phyloP scores from a whole-genome alignment of 2,329 filamentous ascomycete species.

The Alternaria burnsii region DNA sequence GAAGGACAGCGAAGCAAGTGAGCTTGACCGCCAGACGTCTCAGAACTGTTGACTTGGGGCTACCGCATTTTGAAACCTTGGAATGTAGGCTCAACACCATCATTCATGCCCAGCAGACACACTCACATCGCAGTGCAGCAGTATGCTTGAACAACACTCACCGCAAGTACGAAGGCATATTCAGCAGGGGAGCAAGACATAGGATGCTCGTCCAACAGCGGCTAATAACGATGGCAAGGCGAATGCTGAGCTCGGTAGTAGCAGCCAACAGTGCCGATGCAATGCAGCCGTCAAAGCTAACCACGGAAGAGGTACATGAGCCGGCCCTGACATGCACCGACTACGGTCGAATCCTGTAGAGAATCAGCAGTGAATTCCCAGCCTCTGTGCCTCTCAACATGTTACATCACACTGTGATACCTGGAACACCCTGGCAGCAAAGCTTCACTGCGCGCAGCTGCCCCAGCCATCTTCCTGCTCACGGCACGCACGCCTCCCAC shows the following conservation, averaged over 20 bases:
- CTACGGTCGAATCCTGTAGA: not conserved
- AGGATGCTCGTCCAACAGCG: not conserved
- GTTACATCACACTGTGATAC: constrained; percentile 3
- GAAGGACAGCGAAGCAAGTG: not conserved
- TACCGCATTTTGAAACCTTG: not conserved
- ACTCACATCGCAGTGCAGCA: not conserved
- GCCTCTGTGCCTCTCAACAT: not conserved
- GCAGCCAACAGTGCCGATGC: constrained; percentile 2
- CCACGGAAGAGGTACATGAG: not conserved
- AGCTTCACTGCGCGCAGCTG: not conserved
- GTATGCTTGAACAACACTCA: constrained; percentile 4
- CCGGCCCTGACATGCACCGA: not conserved
- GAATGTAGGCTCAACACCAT: not conserved
- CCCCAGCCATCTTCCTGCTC: not conserved
- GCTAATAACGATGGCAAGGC: not conserved
- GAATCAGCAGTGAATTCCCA: not conserved
- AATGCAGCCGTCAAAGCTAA: constrained; percentile 5
- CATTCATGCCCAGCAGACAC: not conserved
- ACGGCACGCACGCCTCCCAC: not conserved
- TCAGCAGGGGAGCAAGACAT: not conserved
- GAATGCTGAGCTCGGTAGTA: constrained; percentile 3
- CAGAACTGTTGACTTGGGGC: not conserved
- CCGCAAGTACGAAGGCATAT: not conserved
- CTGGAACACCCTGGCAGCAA: not conserved
- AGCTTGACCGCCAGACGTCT: constrained; percentile 2